A percentile compares a stretch with the other conserved stretches of the same genome.
Conservation (phyloP, 1,139 yeast species). For the Kodamaea arcana region DNA sequence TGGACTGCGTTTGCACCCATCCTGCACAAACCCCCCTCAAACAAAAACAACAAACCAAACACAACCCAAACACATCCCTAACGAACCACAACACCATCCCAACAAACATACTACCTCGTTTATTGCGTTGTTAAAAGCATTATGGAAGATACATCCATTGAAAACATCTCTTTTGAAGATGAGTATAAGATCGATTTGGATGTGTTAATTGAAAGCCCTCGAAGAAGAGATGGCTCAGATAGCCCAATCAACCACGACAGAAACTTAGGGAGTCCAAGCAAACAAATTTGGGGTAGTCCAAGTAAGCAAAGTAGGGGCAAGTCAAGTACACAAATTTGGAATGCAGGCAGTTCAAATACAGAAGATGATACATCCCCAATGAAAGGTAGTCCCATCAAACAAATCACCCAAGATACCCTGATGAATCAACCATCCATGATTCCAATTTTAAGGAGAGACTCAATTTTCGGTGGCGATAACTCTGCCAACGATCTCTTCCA, state of each 20-base stretch:
- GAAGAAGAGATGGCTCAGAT: background rate
- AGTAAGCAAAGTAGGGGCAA: too few relatives aligned
- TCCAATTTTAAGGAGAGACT: background rate
- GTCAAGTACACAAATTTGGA: too few relatives aligned
- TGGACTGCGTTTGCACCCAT: too few relatives aligned
- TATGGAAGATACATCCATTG: conserved; percentile 4
- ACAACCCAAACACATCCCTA: too few relatives aligned
- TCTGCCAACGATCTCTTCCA: conserved; percentile 36
- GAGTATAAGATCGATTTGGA: conserved; percentile 26
- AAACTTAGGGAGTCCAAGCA: background rate
- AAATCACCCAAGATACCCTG: background rate
- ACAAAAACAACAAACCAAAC: too few relatives aligned
- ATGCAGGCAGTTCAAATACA: too few relatives aligned
- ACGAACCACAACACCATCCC: too few relatives aligned
- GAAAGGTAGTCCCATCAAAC: background rate
- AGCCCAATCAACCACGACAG: background rate
- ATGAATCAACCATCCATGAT: background rate
- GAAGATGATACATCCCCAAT: background rate
- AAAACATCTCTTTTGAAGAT: conserved; percentile 11
- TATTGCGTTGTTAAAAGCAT: too few relatives aligned
- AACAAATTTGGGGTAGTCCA: too few relatives aligned
- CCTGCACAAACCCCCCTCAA: too few relatives aligned
- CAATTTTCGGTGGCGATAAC: background rate
- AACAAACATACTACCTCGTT: too few relatives aligned
- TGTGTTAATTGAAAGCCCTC: conserved; percentile 12